Conservation (phyloP, 257 asterid species). For the Forsythia suspensa region DNA sequence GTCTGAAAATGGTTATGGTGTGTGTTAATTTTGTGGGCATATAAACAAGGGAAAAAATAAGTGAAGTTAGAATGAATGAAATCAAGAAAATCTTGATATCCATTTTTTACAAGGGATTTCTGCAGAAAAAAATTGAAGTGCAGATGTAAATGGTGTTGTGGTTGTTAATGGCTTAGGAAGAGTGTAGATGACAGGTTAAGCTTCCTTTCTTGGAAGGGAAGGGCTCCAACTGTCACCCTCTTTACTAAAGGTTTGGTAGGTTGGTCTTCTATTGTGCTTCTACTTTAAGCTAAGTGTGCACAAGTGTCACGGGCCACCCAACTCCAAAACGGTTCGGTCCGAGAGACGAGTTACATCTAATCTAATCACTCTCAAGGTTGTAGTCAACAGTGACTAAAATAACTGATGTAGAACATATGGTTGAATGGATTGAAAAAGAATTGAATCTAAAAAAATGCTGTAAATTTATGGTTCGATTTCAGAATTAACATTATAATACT, state of each 20-base stretch:
- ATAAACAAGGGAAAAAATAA: slow-evolving; percentile 54
- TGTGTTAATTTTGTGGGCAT: slow-evolving; percentile 41
- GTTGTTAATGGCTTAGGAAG: slow-evolving; percentile 22
- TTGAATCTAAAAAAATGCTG: too few relatives aligned
- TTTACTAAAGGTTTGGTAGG: slow-evolving; percentile 12
- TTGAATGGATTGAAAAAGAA: too few relatives aligned
- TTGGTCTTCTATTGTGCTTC: slow-evolving; percentile 5
- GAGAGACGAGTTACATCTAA: background rate
- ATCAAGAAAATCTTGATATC: slow-evolving; percentile 48
- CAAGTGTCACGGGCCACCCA: background rate
- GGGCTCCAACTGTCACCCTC: slow-evolving; percentile 35
- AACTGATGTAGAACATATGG: too few relatives aligned
- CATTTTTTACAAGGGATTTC: slow-evolving; percentile 35
- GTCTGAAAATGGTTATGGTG: slow-evolving; percentile 52
- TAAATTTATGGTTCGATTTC: too few relatives aligned
- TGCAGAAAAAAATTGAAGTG: background rate
- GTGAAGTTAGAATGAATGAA: slow-evolving; percentile 51
- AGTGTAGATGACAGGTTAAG: slow-evolving; percentile 43
- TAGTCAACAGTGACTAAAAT: too few relatives aligned
- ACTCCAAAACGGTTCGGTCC: background rate
- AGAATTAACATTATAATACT: too few relatives aligned
- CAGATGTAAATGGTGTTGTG: background rate
- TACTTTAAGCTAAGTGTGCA: background rate
- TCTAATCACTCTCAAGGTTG: too few relatives aligned
- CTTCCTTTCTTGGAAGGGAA: slow-evolving; percentile 65